Evolutionary conservation across 1,139 yeast genomes (phyloP).

Genomic region (Saccharomyces hybrid): DNA sequence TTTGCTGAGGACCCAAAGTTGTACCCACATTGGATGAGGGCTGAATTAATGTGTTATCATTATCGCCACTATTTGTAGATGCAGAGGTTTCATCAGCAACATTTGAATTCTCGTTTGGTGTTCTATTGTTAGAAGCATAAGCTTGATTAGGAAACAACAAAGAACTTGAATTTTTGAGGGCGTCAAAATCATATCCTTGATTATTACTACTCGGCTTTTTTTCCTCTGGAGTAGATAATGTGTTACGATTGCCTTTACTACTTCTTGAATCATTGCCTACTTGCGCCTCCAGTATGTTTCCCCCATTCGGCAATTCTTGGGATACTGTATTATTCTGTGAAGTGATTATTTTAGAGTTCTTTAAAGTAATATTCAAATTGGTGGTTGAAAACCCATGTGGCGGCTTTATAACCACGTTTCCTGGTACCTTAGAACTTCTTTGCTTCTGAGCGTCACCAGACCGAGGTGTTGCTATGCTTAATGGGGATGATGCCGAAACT

Average conservation of each 20-base stretch:
- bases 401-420: background rate
- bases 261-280: background rate
- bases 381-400: background rate
- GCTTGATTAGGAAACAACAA: background rate
- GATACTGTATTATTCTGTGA: background rate
- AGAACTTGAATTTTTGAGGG: background rate
- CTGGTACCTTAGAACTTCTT: background rate
- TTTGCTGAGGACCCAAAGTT: background rate
- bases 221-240: background rate
- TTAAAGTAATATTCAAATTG: background rate
- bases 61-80: background rate
- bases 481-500: conserved; percentile 6
- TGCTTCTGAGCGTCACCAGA: background rate
- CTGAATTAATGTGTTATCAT: background rate
- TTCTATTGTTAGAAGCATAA: background rate
- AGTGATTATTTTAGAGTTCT: background rate
- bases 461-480: background rate
- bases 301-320: background rate
- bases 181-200: background rate
- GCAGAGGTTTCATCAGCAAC: background rate
- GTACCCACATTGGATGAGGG: background rate
- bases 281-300: background rate
- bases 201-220: background rate
- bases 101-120: background rate
- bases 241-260: background rate